Base-by-base conservation (phyloP, 208 protist species). In the Leptomonas pyrrhocoris region DNA sequence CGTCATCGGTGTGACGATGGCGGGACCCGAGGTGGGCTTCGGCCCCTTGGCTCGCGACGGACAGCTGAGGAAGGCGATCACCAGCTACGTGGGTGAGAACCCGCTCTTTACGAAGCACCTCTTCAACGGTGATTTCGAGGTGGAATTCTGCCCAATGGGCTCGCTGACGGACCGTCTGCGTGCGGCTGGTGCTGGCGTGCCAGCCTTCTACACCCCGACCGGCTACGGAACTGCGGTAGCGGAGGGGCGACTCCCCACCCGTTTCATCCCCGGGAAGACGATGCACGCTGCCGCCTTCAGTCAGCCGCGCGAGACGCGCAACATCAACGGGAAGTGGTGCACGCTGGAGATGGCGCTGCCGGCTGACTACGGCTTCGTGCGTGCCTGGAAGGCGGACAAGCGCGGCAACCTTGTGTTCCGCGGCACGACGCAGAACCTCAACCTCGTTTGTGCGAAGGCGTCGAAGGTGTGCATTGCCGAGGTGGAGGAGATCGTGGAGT, bases 121-220 rank as follows among this genome's bases (percentile, higher is more conserved):
- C 63, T 75, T 98, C 15, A 58, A 21, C n/a, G 97, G 97, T 59
- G 80, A 98, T 72, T 74, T 99, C 1, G 94, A 98, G 73, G 85
- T 99, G 2, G 96, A 99, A 77, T 80, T 98, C 8, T 96, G 80
- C n/a, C 97, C 97, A n/a, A 96, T 98, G 88, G 97, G 97, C 30
- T 98, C 95, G 18, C 83, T 99, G 0, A 94, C 94, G 11, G 96
- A 98, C 54, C 78, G 93, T 4, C 62, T 98, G 40, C 71, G 93
- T 18, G 89, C 96, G 2, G 97, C 80, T 42, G 97, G 97, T 51
- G 95, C 97, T 0, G 97, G 97, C 54, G 91, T 99, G 28, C 90
- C 90, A 7, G 97, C 93, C 8, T 98, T 99, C 68, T 99, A 96
- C 88, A 98, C 97, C 2, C 74, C 86, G 0, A 98, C 96, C 8